These are phyloP conservation scores for Flagelloscypha sp. DNA, from an alignment of 768 basidiomycete species.

Conservation along the genomic window DNA sequence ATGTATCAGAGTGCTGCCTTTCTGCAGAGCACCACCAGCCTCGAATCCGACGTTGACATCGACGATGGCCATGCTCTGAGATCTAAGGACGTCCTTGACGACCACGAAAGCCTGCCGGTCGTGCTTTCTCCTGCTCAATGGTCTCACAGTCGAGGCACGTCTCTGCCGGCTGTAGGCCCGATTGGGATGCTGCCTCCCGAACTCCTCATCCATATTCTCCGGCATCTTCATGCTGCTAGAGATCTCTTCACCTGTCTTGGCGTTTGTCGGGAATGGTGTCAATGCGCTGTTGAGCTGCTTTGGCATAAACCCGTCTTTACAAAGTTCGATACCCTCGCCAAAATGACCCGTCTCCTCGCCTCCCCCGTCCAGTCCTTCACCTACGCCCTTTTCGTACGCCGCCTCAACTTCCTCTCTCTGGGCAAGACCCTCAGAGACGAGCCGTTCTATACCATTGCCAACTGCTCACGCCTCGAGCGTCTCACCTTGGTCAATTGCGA, in stretches of 20 bases:
- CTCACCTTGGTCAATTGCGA: conserved; percentile 80
- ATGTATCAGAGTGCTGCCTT: conserved; percentile 39
- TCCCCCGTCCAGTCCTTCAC: conserved; percentile 68
- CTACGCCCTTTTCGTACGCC: conserved; percentile 80
- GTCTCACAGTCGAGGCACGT: conserved; percentile 31
- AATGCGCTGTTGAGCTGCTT: conserved; percentile 88
- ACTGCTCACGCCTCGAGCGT: conserved; percentile 78
- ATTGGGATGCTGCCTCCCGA: conserved; percentile 62
- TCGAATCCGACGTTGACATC: conserved; percentile 71
- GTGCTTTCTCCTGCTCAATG: conserved; percentile 62
- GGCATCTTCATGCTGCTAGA: conserved; percentile 63
- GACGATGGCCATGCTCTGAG: conserved; percentile 38
- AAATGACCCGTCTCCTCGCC: conserved; percentile 68
- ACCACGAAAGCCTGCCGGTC: conserved; percentile 32
- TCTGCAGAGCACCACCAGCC: conserved; percentile 68
- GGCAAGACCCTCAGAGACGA: conserved; percentile 64
- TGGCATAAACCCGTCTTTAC: conserved; percentile 87
- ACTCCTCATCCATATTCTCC: conserved; percentile 87
- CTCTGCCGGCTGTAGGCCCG: conserved; percentile 10
- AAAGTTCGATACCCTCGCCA: conserved; percentile 59
- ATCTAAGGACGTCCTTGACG: conserved; percentile 46
- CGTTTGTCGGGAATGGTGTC: conserved; percentile 90
- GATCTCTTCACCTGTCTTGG: conserved; percentile 71
- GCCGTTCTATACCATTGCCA: conserved; percentile 59
- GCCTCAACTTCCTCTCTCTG: conserved; percentile 81